Evolutionary conservation across 176 grass and related monocot genomes (phyloP).

Genomic region (Hordeum marinum): DNA sequence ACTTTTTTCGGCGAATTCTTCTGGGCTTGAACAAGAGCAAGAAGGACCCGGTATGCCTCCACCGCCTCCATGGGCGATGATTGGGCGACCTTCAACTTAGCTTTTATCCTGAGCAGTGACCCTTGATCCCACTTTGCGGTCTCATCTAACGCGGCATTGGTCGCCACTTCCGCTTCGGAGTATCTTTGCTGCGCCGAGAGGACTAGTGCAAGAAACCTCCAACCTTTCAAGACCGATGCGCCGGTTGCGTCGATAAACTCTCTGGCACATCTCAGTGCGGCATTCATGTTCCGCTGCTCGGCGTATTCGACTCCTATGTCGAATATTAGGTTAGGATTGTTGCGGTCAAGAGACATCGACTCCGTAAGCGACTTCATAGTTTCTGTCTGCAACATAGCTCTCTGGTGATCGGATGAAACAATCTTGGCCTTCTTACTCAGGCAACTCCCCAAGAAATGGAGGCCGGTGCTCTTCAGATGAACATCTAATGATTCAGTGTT

Average conservation of each 20-base stretch:
- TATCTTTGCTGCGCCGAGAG: constrained; percentile 76
- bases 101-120: constrained; percentile 71
- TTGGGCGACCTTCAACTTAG: constrained; percentile 80
- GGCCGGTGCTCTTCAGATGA: constrained; percentile 56
- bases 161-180: constrained; percentile 67
- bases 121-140: constrained; percentile 87
- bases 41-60: constrained; percentile 67
- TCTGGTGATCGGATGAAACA: constrained; percentile 81
- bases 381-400: constrained; percentile 71
- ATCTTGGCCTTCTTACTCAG: constrained; percentile 59
- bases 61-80: constrained; percentile 66
- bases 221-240: constrained; percentile 70
- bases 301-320: constrained; percentile 77
- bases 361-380: constrained; percentile 65
- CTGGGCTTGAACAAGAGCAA: constrained; percentile 90
- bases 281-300: constrained; percentile 69
- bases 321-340: constrained; percentile 61
- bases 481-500: constrained; percentile 29
- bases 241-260: constrained; percentile 80
- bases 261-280: constrained; percentile 61
- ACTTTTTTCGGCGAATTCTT: constrained; percentile 43
- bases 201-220: constrained; percentile 77
- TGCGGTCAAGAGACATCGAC: constrained; percentile 43
- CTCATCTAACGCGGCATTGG: constrained; percentile 76
- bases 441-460: constrained; percentile 69